A percentile compares a stretch with the other conserved stretches of the same genome.
phyloP scores from a whole-genome alignment of 306 rosid genomes.

The Macrotyloma uniflorum region DNA sequence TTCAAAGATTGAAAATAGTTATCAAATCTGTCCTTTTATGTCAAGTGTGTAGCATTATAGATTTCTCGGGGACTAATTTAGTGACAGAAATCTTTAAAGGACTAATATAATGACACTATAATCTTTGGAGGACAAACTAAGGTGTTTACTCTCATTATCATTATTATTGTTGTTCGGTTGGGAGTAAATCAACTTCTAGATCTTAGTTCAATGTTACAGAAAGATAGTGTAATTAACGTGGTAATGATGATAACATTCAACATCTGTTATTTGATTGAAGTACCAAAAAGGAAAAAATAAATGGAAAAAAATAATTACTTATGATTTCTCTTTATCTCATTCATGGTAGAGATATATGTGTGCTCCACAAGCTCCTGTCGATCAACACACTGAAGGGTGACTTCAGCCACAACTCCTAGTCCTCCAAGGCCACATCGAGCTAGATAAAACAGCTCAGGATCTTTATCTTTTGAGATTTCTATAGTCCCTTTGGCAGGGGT shows the following conservation, averaged over 20 bases:
- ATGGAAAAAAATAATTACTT: constrained; percentile 55
- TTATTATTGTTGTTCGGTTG: neutral
- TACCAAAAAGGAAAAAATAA: neutral
- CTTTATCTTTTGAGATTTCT: constrained; percentile 79
- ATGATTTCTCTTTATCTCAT: constrained; percentile 92
- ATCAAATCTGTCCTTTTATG: neutral
- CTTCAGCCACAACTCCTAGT: constrained; percentile 98
- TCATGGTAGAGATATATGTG: constrained; percentile 71
- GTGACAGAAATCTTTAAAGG: neutral
- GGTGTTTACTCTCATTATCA: neutral
- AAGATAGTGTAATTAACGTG: neutral
- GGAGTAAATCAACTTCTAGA: neutral
- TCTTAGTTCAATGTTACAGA: constrained; percentile 25
- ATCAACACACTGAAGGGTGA: constrained; percentile 95
- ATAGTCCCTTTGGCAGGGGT: constrained; percentile 96
- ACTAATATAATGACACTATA: neutral
- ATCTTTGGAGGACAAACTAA: neutral
- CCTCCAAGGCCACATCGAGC: constrained; percentile 99
- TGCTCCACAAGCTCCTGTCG: constrained; percentile 98
- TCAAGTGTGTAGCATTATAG: neutral
- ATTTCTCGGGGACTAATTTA: neutral
- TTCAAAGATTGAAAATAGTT: neutral
- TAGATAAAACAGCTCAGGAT: constrained; percentile 88
- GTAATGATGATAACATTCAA: neutral
- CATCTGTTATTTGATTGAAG: neutral